These are phyloP conservation scores for Adiantum capillusveneris DNA, from an alignment of 75 land plant genomes.

Conservation along the genomic window DNA sequence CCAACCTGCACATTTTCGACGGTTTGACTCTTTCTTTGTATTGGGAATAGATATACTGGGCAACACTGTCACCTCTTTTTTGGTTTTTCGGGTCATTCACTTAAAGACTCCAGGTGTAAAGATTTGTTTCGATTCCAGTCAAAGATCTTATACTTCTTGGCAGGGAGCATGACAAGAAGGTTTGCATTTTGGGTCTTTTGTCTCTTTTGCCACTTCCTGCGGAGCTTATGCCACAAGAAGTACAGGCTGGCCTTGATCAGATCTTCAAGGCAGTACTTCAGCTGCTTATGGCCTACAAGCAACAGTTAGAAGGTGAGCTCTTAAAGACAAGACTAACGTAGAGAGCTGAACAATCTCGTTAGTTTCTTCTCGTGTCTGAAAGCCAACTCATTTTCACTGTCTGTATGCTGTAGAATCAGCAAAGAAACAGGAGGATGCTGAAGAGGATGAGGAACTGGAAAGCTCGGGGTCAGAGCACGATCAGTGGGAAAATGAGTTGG, in stretches of 20 bases:
- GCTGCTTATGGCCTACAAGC: constrained; percentile 87
- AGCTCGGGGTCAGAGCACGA: constrained; percentile 56
- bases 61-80: background rate
- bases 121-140: background rate
- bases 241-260: constrained; percentile 53
- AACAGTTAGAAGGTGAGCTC: constrained; percentile 83
- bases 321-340: background rate
- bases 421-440: constrained; percentile 57
- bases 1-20: constrained; percentile 58
- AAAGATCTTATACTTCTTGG: background rate
- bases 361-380: background rate
- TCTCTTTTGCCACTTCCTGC: constrained; percentile 68
- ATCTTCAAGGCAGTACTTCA: constrained; percentile 76
- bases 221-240: constrained; percentile 60
- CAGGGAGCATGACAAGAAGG: constrained; percentile 99
- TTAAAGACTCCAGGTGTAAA: background rate
- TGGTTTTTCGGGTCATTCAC: no score
- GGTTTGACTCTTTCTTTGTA: constrained; percentile 28
- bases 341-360: background rate
- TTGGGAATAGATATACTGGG: background rate
- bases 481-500: constrained; percentile 84
- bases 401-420: constrained; percentile 42
- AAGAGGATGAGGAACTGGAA: constrained; percentile 51
- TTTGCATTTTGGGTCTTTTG: constrained; percentile 88
- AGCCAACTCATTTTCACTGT: background rate